Evolutionary conservation across 257 asterid genomes (phyloP).

Genomic region (Nicotiana undulata): DNA sequence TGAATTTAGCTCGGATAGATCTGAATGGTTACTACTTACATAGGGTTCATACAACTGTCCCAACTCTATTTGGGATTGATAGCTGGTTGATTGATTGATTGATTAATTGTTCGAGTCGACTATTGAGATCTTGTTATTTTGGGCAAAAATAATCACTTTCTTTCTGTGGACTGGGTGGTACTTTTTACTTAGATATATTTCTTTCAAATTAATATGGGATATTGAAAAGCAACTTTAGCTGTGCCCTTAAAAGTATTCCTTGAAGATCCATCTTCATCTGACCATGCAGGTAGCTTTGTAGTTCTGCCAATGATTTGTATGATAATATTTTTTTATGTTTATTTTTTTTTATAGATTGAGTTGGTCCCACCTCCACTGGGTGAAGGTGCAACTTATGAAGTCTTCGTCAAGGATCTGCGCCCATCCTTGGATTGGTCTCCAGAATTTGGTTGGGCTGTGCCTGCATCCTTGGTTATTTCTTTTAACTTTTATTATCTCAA

Average conservation of each 20-base stretch:
- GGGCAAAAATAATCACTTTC: background rate
- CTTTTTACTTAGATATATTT: background rate
- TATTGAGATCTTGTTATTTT: background rate
- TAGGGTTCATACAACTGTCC: background rate
- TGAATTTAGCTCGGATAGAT: background rate
- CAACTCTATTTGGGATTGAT: background rate
- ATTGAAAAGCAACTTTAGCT: background rate
- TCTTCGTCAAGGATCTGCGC: constrained; percentile 47
- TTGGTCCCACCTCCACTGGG: constrained; percentile 52
- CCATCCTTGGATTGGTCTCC: constrained; percentile 86
- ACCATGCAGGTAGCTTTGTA: background rate
- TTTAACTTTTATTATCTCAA: background rate
- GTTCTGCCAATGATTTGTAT: background rate
- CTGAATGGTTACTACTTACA: background rate
- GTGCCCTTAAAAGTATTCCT: background rate
- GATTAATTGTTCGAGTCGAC: background rate
- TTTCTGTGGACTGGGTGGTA: background rate
- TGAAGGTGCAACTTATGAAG: constrained; percentile 51
- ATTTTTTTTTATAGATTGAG: constrained; percentile 45
- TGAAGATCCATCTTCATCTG: background rate
- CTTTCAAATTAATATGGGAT: background rate
- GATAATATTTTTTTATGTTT: constrained; percentile 1
- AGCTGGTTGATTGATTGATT: background rate
- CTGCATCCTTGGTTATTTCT: constrained; percentile 38
- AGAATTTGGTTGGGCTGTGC: constrained; percentile 57